Base-by-base conservation (phyloP, 352 stramenopile genomes). In the Pilasporangium apinafurcum region DNA sequence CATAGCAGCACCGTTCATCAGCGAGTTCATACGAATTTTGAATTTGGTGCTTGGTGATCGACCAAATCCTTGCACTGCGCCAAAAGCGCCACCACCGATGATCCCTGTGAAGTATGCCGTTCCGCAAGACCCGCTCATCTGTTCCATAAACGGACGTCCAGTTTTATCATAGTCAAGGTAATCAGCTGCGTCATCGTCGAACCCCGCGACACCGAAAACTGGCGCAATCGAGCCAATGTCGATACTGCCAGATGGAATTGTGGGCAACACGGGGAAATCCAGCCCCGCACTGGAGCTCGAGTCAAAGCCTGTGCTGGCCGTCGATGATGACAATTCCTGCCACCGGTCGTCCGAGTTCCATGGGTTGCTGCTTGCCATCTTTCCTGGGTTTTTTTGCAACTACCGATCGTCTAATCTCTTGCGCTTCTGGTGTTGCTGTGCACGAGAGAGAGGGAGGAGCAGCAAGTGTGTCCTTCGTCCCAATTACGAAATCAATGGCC, bases 131-230 rank as follows among this genome's bases (percentile, higher is more conserved):
- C 71, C 74, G 53, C 61, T 86, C 59, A 91, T 71, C 51, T 89
- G 73, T 46, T 94, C 83, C 62, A 88, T 83, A 56, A 91, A 89
- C 21, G 78, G 73, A n/a, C 83, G 80, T 0, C 83, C 83, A 8
- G 76, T 57, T 48, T 88, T 86, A 52, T 93, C 71, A 53, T 91
- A 93, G 44, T 92, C 82, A 34, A 93, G 62, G 50, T 93, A 93
- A 54, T 93, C 79, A 31, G 68, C 82, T 24, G 58, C 52, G 51
- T 90, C 77, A 33, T 89, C 77, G 21, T 87, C 72, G 49, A 78
- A 86, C 41, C 72, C 69, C 13, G 79, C 63, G 43, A 93, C 77
- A 28, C 82, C 82, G 52, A 93, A 92, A n/a, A 93, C 73, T 0
- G 82, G 82, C n/a, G 82, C 79, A 45, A 93, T 91, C 42, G 74